These are phyloP conservation scores for Fusarium sarcochroum DNA, from an alignment of 2,329 filamentous ascomycete species.

Conservation along the genomic window DNA sequence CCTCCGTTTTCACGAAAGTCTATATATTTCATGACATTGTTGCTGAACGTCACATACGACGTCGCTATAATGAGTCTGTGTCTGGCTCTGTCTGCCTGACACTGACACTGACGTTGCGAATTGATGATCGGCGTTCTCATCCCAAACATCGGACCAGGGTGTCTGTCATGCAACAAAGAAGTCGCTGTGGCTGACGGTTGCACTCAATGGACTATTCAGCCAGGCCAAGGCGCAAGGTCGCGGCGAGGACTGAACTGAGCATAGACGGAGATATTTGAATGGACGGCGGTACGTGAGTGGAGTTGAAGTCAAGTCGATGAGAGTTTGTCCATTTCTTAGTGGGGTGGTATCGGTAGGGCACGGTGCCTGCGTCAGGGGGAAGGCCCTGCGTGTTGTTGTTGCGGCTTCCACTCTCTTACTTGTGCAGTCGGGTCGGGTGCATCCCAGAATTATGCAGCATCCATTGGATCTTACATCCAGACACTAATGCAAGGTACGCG, in stretches of 20 bases:
- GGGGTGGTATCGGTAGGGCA: constrained; percentile 37
- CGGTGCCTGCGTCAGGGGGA: constrained; percentile 41
- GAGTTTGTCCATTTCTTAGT: constrained; percentile 37
- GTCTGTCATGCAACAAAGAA: constrained; percentile 46
- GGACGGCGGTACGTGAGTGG: constrained; percentile 33
- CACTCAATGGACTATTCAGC: constrained; percentile 26
- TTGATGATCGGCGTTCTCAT: constrained; percentile 35
- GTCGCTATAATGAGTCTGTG: constrained; percentile 32
- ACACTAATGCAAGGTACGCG: constrained; percentile 49
- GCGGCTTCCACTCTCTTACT: constrained; percentile 15
- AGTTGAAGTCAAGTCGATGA: constrained; percentile 25
- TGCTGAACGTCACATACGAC: constrained; percentile 31
- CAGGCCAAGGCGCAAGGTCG: constrained; percentile 46
- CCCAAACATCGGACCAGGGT: constrained; percentile 43
- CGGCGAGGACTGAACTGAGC: constrained; percentile 38
- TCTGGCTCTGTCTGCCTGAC: constrained; percentile 9
- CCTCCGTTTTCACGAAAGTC: background rate
- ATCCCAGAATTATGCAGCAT: constrained; percentile 8
- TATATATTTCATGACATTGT: background rate
- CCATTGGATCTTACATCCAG: constrained; percentile 16
- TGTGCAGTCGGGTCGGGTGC: background rate
- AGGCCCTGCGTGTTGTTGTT: constrained; percentile 5
- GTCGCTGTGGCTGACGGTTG: constrained; percentile 37
- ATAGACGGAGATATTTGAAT: constrained; percentile 28
- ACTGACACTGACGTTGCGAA: constrained; percentile 7